These are phyloP conservation scores for Phaseolus coccineus DNA, from an alignment of 331 rosid genomes.

Conservation along the genomic window DNA sequence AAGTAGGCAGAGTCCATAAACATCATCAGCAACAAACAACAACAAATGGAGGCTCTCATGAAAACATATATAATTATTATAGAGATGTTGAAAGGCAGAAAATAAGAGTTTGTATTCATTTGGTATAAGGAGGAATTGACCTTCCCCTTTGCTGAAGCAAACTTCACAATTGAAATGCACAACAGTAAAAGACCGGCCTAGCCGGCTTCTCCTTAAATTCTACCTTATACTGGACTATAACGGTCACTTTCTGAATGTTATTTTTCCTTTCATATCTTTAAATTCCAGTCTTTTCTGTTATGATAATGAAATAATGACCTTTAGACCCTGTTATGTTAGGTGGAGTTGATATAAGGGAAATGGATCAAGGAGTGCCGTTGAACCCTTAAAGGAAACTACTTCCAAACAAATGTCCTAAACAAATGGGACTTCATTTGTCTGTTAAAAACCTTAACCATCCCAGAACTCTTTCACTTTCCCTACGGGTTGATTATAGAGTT, in stretches of 20 bases:
- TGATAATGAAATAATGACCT: background rate
- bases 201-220: slow-evolving; percentile 55
- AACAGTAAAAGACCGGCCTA: slow-evolving; percentile 55
- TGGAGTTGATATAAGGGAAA: background rate
- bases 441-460: background rate
- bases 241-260: slow-evolving; percentile 53
- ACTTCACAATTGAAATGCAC: slow-evolving; percentile 37
- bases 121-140: slow-evolving; percentile 50
- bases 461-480: too few relatives aligned
- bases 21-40: slow-evolving; percentile 46
- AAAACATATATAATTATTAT: background rate
- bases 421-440: background rate
- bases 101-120: slow-evolving; percentile 31
- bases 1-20: slow-evolving; percentile 40
- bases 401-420: background rate
- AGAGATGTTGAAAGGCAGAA: slow-evolving; percentile 21
- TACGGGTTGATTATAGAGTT: slow-evolving; percentile 8
- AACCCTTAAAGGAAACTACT: background rate
- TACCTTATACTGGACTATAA: slow-evolving; percentile 48
- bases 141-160: slow-evolving; percentile 56
- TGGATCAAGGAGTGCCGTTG: slow-evolving; percentile 23
- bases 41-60: slow-evolving; percentile 40
- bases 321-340: background rate
- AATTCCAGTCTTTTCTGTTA: slow-evolving; percentile 19
- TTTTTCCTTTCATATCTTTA: background rate